Base-by-base conservation (phyloP, 2,329 filamentous ascomycete species). In the Nemania sp. region DNA sequence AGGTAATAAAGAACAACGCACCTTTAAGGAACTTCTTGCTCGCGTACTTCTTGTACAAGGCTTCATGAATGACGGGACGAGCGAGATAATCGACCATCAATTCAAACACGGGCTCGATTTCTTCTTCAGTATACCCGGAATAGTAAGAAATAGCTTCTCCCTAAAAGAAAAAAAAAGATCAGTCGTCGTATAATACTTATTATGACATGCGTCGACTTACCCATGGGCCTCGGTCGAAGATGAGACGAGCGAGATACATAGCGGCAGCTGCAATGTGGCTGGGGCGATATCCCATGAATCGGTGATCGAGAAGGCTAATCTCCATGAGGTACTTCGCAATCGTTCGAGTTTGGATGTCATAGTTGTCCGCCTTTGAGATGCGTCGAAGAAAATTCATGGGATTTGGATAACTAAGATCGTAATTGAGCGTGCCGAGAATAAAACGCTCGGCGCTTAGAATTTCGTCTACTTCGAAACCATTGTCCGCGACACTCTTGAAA, bases 1-100 rank as follows among this genome's bases (percentile, higher is more conserved):
- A n/a, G n/a, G n/a, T n/a, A n/a, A n/a, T n/a, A n/a, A n/a, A n/a
- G n/a, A n/a, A n/a, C n/a, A n/a, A n/a, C 81, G 76, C 85, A 96
- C 93, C 92, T 79, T 99, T 99, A 66, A 97, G 78, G 77, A 97
- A 99, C 77, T 96, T 97, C 81, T 97, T 99, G 83, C 91, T 96
- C 52, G 94, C 94, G 72, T 99, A 99, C 76, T 99, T 99, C 83
- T 96, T 96, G 82, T 97, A 97, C 80, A 99, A 97, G 31, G 94
- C 95, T 72, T 97, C 93, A 69, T 99, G 94, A 37, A 87, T 83
- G 49, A 97, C 89, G 22, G 93, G 94, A 11, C 90, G 86, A 54
- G 89, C 89, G 33, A 99, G 86, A 71, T 99, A 99, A 73, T 99
- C 92, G 57, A 99, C 86, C 92, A 99, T 97, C 57, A 97, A 81